Base-by-base conservation (phyloP, 2,329 filamentous ascomycete genomes). In the Botrytis paeoniae region DNA sequence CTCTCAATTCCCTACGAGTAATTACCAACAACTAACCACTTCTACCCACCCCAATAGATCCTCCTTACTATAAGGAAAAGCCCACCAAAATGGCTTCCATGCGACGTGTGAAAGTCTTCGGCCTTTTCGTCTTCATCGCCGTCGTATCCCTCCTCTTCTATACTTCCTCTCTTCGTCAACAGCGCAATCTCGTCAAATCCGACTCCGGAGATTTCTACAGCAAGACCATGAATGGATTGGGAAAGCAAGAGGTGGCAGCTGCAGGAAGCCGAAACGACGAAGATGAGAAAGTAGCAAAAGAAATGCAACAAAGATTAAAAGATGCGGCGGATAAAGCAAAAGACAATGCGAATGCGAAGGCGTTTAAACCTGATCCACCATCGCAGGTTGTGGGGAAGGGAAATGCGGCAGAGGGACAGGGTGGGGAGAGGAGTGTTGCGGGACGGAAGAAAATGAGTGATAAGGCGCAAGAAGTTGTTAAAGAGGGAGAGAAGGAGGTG, bases 131-230 rank as follows among this genome's bases (percentile, higher is more conserved):
- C 72, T 77, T 94, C 77, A 85, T 90, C 76, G 85, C 88, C 74
- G 82, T 95, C 74, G 83, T 95, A 77, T 86, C 91, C 63, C 84
- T 92, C 71, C 85, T 97, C 77, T 94, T 95, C 84, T 91, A 93
- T 81, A 91, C 91, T 32, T 87, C 87, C n/a, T 86, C 86, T 66
- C 83, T 88, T 70, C 85, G 87, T 73, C 84, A 86, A 68, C 57
- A 66, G 84, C 85, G 48, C 81, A 83, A 74, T 18, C 73, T 84
- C 84, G 65, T 85, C n/a, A 57, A 57, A 82, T 61, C 85, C 86
- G 78, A 77, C 80, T 78, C 85, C 3, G 83, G 85, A 61, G 88
- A 88, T 78, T 91, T 91, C 77, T 90, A 90, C 82, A 83, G 85
- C 75, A 88, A 86, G 81, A 91, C 89, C 39, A 84, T 87, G 78